Evolutionary conservation across 257 asterid species (phyloP), one percentile per base, ranked within the genome.

Genomic region (Capsicum baccatum): DNA sequence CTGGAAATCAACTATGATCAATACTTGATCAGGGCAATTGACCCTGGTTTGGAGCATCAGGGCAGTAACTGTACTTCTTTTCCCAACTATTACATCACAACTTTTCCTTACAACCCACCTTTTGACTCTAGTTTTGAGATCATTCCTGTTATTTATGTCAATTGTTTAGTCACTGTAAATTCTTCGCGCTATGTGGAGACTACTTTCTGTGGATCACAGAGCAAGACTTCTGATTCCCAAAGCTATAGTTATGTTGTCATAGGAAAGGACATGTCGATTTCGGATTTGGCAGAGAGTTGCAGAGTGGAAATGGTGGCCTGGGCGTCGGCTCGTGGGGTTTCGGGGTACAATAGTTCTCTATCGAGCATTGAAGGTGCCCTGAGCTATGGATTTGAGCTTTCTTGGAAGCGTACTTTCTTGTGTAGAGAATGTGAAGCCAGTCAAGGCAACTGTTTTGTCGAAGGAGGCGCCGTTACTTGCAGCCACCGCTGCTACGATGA

Each of bases 251-350:
- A 92, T 58, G 85, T 90, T 4, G 84, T 83, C 0, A 79, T 84
- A 9, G 86, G 85, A 52, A 85, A 85, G n/a, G 84, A 69, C 2
- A 33, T 86, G 58, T 54, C 10, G 17, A 26, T 84, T 12, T 73
- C 88, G 2, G 91, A 92, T 44, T 67, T 91, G 89, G 91, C 83
- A 21, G 88, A 86, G 57, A 83, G 87, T 14, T 94, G 97, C 86
- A 82, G 87, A 5, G 67, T 69, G n/a, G 92, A 92, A 17, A 87
- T 42, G 21, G 84, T 82, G 19, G 84, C 42, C 0, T 81, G 79
- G 16, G 70, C 57, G 1, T 89, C 90, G 1, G 13, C 5, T 11
- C 39, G 26, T n/a, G 91, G 87, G 69, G 83, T 89, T 9, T 37
- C 55, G 15, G 55, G 64, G 26, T 76, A 64, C 0, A 55, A 82